Percentiles rank a stretch among this genome's conserved stretches.
phyloP scores from a whole-genome alignment of 352 stramenopile species.

The Globisporangium lucens region DNA sequence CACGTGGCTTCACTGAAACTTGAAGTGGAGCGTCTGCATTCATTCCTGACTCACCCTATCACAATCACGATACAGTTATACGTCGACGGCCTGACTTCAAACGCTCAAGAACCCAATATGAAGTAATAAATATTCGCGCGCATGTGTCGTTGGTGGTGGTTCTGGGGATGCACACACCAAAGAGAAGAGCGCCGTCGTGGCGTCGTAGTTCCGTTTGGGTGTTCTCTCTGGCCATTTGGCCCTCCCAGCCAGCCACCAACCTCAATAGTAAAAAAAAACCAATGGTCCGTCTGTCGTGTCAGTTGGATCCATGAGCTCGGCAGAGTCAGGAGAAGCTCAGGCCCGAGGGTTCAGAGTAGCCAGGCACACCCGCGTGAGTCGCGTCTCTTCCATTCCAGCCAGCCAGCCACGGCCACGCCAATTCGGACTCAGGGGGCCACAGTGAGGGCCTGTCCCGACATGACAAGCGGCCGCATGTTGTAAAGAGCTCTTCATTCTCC shows the following conservation, averaged over 20 bases:
- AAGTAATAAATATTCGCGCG: neutral
- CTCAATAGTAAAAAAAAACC: neutral
- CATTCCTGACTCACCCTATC: neutral
- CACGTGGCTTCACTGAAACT: conserved; percentile 2
- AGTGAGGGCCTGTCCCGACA: neutral
- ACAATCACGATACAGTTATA: neutral
- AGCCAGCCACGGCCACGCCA: neutral
- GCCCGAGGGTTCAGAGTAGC: conserved; percentile 5
- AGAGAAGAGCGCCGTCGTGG: neutral
- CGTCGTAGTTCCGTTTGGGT: neutral
- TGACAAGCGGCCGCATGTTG: neutral
- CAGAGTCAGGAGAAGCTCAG: conserved; percentile 5
- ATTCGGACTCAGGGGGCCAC: neutral
- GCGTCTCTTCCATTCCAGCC: neutral
- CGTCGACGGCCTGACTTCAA: neutral
- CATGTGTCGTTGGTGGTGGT: neutral
- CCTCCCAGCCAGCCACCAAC: neutral
- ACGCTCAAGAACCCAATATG: too few relatives aligned
- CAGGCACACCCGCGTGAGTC: conserved; percentile 3
- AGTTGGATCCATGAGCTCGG: neutral
- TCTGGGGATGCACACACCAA: neutral
- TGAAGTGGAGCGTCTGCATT: neutral
- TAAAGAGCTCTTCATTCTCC: conserved; percentile 3
- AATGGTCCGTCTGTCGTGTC: neutral
- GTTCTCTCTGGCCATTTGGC: neutral